Percentiles rank a stretch among this genome's conserved stretches.
Conservation (phyloP, 352 stramenopile genomes). For the Pythium oligandrum region DNA sequence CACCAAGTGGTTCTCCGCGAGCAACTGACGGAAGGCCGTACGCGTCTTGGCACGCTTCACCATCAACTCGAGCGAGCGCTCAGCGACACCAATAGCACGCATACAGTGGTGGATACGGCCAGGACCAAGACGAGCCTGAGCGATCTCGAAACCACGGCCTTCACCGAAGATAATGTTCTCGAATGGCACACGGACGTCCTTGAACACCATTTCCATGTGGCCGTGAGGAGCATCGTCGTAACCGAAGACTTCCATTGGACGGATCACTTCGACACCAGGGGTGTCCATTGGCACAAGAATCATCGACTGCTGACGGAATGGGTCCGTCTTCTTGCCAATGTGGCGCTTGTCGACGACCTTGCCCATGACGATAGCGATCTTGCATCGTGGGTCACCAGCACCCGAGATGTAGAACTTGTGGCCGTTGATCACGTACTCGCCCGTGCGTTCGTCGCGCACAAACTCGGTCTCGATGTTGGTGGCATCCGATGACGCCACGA, state of each 20-base stretch:
- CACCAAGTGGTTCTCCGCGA: slow-evolving; percentile 83
- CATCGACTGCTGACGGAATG: slow-evolving; percentile 85
- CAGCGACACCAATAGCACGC: slow-evolving; percentile 89
- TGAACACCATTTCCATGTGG: slow-evolving; percentile 96
- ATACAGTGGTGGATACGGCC: slow-evolving; percentile 99
- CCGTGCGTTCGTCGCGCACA: slow-evolving; percentile 48
- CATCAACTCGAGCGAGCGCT: slow-evolving; percentile 83
- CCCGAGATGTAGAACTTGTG: slow-evolving; percentile 97
- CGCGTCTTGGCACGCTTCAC: slow-evolving; percentile 89
- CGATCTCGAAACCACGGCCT: slow-evolving; percentile 89
- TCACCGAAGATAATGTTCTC: slow-evolving; percentile 73
- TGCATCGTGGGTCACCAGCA: slow-evolving; percentile 93
- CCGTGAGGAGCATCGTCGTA: slow-evolving; percentile 95
- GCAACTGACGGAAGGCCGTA: slow-evolving; percentile 92
- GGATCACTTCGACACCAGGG: slow-evolving; percentile 89
- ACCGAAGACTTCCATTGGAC: slow-evolving; percentile 91
- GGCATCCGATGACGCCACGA: slow-evolving; percentile 93
- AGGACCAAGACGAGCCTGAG: slow-evolving; percentile 89
- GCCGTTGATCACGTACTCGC: slow-evolving; percentile 93
- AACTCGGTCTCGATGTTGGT: slow-evolving; percentile 93
- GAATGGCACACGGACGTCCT: slow-evolving; percentile 91
- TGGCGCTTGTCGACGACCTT: slow-evolving; percentile 39
- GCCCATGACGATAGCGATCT: slow-evolving; percentile 85
- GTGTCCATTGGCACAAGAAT: slow-evolving; percentile 90
- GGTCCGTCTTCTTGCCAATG: slow-evolving; percentile 21